phyloP scores from a whole-genome alignment of 2,329 filamentous ascomycete species.

The Ophiostoma tasmaniense region DNA sequence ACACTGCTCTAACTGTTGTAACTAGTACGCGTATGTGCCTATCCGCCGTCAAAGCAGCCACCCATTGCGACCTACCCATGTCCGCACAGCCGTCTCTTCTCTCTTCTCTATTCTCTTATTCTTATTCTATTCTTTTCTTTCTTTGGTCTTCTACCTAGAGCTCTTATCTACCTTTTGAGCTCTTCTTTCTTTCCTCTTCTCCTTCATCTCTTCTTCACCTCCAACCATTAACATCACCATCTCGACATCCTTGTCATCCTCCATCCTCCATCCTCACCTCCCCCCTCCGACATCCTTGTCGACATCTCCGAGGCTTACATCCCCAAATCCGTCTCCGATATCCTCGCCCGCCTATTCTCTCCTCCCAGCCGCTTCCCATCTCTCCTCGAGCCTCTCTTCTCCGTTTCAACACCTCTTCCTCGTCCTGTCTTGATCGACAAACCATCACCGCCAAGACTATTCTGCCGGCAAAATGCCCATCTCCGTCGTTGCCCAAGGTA shows the following conservation, averaged over 20 bases:
- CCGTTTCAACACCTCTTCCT: not conserved
- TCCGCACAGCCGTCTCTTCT: not conserved
- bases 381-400: not conserved
- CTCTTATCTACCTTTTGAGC: not conserved
- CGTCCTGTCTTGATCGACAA: not conserved
- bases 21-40: not conserved
- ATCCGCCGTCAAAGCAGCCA: not conserved
- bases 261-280: not conserved
- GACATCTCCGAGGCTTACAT: not conserved
- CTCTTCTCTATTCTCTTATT: not conserved
- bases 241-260: not conserved
- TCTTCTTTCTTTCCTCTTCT: not conserved
- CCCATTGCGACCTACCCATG: not conserved
- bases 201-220: not conserved
- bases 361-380: not conserved
- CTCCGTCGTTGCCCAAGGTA: constrained; percentile 32
- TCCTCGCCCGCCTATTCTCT: not conserved
- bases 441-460: constrained; percentile 5
- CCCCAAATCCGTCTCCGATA: not conserved
- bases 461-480: constrained; percentile 28
- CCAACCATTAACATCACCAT: not conserved
- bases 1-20: not conserved
- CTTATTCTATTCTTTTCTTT: not conserved
- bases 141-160: not conserved
- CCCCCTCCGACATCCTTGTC: not conserved